Percentiles rank a stretch among this genome's conserved stretches.
Evolutionary conservation across 2,329 filamentous ascomycete genomes (phyloP).

Genomic region (Myriosclerotinia duriaeana): DNA sequence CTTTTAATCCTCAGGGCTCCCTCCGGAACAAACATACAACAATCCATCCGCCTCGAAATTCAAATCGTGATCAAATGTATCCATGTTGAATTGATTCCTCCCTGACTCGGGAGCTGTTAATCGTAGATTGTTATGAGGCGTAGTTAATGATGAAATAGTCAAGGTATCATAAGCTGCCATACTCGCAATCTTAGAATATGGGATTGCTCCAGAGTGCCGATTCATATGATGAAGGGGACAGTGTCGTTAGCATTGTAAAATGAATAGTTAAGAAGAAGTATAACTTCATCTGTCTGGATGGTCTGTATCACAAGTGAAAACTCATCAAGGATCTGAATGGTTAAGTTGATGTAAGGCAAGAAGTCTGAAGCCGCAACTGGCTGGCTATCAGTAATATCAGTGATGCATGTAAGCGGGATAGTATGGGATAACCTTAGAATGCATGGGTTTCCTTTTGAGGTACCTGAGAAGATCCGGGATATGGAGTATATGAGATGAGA

Average conservation of each 20-base stretch:
- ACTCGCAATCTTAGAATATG: conserved; percentile 23
- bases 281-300: conserved; percentile 15
- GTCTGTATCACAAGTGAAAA: not conserved
- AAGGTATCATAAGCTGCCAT: conserved; percentile 31
- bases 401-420: conserved; percentile 18
- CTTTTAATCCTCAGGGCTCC: conserved; percentile 6
- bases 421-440: not conserved
- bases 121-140: conserved; percentile 36
- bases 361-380: conserved; percentile 11
- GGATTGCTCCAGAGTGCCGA: not conserved
- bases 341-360: conserved; percentile 17
- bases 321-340: not conserved
- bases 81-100: conserved; percentile 32
- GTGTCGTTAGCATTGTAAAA: conserved; percentile 18
- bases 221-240: conserved; percentile 1
- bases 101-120: conserved; percentile 30
- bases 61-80: conserved; percentile 37
- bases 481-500: not conserved
- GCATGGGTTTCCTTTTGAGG: conserved; percentile 2
- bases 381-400: conserved; percentile 7
- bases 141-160: conserved; percentile 18
- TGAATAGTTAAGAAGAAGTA: conserved; percentile 6
- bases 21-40: conserved; percentile 32
- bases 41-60: conserved; percentile 36
- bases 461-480: not conserved